Evolutionary conservation across 148 eudicot genomes (phyloP).

Genomic region (Rhododendron kiyosumense): DNA sequence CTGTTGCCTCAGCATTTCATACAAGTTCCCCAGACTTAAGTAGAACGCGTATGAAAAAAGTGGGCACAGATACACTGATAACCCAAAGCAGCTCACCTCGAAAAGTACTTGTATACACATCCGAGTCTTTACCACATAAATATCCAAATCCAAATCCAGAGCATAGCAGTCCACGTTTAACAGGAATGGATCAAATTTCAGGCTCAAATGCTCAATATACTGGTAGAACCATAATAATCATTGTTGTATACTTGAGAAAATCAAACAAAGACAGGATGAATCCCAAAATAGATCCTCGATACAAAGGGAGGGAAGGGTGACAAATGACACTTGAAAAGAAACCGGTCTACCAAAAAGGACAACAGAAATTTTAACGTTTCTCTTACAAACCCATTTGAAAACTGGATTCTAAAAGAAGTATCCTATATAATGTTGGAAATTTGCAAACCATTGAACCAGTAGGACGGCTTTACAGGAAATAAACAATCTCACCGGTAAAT

Average conservation of each 20-base stretch:
- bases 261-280: not conserved
- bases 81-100: not conserved
- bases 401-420: conserved; percentile 9
- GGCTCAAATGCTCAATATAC: not conserved
- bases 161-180: not conserved
- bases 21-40: not conserved
- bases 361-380: not conserved
- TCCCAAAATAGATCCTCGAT: not conserved
- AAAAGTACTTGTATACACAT: not conserved
- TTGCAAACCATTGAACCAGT: not conserved
- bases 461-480: conserved; percentile 3
- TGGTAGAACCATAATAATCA: not conserved
- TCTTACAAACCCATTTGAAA: not conserved
- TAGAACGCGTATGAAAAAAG: not conserved
- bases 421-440: not conserved
- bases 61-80: not conserved
- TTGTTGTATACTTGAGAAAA: not conserved
- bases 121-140: not conserved
- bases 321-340: not conserved
- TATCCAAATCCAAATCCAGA: not conserved
- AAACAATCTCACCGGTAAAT: not conserved
- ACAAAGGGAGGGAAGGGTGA: not conserved
- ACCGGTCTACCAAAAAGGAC: not conserved
- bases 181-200: not conserved
- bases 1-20: not conserved